phyloP scores from a whole-genome alignment of 371 early-diverging fungal genomes.

The Apophysomyces elegans region DNA sequence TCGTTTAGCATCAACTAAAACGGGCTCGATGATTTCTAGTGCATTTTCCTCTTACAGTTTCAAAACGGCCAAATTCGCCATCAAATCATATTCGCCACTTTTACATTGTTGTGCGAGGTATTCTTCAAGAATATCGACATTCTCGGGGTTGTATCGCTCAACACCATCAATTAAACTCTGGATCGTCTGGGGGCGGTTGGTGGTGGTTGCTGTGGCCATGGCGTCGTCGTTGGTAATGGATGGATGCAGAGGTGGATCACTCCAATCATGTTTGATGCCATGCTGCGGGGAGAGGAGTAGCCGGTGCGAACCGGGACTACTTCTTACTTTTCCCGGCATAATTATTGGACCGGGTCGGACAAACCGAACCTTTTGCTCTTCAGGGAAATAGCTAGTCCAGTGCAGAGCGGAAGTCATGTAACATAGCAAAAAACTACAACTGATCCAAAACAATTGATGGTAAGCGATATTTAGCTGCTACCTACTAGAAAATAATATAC shows the following conservation, averaged over 20 bases:
- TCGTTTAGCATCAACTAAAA: neutral
- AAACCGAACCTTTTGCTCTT: too few relatives aligned
- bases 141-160: conserved; percentile 90
- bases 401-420: too few relatives aligned
- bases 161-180: conserved; percentile 78
- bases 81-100: conserved; percentile 79
- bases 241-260: neutral
- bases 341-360: too few relatives aligned
- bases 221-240: conserved; percentile 4
- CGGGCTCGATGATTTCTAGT: neutral
- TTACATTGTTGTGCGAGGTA: conserved; percentile 83
- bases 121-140: conserved; percentile 78
- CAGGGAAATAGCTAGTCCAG: too few relatives aligned
- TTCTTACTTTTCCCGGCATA: too few relatives aligned
- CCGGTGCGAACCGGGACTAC: too few relatives aligned
- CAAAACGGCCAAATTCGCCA: conserved; percentile 89
- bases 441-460: too few relatives aligned
- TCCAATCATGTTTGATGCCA: too few relatives aligned
- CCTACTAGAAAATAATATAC: too few relatives aligned
- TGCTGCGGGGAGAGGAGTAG: too few relatives aligned
- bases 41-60: conserved; percentile 67
- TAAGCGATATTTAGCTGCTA: too few relatives aligned
- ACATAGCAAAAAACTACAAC: too few relatives aligned
- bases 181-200: conserved; percentile 76
- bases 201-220: conserved; percentile 18